A percentile compares a stretch with the other conserved stretches of the same genome.
Conservation (phyloP, 345 rosid genomes). For the Luvunga scandens region DNA sequence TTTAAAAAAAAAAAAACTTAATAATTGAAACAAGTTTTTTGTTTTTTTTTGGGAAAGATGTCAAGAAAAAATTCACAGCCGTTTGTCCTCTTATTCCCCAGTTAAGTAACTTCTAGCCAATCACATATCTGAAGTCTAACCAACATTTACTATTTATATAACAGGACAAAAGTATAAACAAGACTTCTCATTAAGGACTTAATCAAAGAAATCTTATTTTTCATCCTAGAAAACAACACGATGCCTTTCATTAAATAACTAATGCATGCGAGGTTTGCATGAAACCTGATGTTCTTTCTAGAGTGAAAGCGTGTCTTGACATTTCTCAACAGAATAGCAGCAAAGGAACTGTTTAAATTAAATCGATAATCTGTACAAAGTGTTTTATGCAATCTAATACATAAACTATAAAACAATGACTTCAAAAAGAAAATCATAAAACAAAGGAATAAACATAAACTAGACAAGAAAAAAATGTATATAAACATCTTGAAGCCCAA, state of each 20-base stretch:
- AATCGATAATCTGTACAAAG: neutral
- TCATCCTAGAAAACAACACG: neutral
- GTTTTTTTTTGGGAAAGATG: neutral
- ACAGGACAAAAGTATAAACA: neutral
- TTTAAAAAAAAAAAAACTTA: no score
- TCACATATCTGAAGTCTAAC: neutral
- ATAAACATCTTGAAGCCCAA: neutral
- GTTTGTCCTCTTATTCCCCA: neutral
- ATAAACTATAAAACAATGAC: neutral
- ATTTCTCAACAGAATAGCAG: neutral
- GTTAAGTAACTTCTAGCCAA: neutral
- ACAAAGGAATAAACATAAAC: neutral
- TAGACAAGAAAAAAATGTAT: neutral
- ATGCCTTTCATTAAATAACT: neutral
- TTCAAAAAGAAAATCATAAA: neutral
- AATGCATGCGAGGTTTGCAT: neutral
- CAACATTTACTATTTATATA: neutral
- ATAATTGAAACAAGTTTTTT: neutral
- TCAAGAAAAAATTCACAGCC: neutral
- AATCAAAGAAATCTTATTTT: neutral
- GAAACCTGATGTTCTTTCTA: neutral
- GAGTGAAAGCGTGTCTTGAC: neutral
- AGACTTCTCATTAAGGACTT: neutral
- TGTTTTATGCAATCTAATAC: neutral
- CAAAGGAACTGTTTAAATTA: neutral